Percentiles rank a stretch among this genome's conserved stretches.
Evolutionary conservation across 140 eudicot species (phyloP).

Genomic region (Bidens hawaiensis): DNA sequence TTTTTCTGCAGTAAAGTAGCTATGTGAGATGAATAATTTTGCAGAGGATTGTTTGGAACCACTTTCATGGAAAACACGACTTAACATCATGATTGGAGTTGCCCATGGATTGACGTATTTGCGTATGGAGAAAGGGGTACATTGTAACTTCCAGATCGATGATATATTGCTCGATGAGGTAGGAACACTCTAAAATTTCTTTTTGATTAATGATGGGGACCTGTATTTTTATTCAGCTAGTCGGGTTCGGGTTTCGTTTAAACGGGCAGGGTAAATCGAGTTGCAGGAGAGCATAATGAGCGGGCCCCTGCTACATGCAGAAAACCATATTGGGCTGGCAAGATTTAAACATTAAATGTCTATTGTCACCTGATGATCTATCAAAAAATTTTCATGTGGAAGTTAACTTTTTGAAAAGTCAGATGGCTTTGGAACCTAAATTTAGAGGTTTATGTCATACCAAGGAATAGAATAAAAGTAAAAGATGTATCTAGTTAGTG

Average conservation of each 20-base stretch:
- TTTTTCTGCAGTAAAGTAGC: too few species aligned
- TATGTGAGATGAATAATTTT: neutral
- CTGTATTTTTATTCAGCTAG: too few species aligned
- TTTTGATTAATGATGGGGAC: neutral
- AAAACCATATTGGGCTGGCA: too few species aligned
- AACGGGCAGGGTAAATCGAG: too few species aligned
- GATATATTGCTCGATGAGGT: slow-evolving; percentile 19
- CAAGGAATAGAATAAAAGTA: neutral
- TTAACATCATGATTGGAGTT: slow-evolving; percentile 15
- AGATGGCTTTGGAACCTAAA: neutral
- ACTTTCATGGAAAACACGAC: slow-evolving; percentile 25
- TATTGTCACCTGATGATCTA: too few species aligned
- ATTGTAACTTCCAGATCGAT: neutral
- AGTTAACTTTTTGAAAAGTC: neutral
- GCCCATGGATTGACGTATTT: slow-evolving; percentile 14
- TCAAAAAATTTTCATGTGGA: neutral
- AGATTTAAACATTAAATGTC: too few species aligned
- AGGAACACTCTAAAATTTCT: too few species aligned
- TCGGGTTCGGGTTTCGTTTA: too few species aligned
- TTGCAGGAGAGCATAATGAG: too few species aligned
- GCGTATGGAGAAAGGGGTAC: neutral
- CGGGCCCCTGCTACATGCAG: too few species aligned
- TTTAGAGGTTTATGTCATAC: neutral
- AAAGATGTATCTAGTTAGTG: too few species aligned
- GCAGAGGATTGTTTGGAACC: neutral